Conservation (phyloP, 2,329 filamentous ascomycete genomes). For the Nannizziopsis arthrosporioides region DNA sequence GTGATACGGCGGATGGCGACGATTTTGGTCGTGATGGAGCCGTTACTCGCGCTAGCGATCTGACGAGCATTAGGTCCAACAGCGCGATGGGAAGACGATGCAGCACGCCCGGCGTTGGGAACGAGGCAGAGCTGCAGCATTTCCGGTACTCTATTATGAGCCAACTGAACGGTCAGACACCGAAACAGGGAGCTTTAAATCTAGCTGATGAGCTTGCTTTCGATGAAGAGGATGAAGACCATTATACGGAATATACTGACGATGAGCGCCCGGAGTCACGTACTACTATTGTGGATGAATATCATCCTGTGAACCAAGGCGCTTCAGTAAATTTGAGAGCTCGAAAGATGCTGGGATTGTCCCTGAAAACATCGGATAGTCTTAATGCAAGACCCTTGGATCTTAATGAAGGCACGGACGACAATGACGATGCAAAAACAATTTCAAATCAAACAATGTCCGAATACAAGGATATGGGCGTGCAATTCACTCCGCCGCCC, state of each 20-base stretch:
- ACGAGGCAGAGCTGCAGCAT: conserved; percentile 41
- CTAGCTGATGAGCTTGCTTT: conserved; percentile 86
- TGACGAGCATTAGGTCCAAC: conserved; percentile 60
- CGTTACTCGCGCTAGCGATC: conserved; percentile 49
- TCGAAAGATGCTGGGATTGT: conserved; percentile 36
- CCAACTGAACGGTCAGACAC: conserved; percentile 42
- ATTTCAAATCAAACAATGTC: conserved; percentile 28
- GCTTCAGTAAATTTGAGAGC: conserved; percentile 31
- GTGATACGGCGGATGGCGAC: background rate
- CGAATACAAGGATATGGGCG: conserved; percentile 60
- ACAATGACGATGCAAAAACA: conserved; percentile 36
- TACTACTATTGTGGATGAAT: conserved; percentile 34
- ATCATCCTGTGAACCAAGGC: conserved; percentile 26
- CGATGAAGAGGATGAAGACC: conserved; percentile 57
- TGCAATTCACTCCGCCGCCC: conserved; percentile 72
- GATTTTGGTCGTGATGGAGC: conserved; percentile 16
- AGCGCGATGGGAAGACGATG: conserved; percentile 50
- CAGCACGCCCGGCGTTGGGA: conserved; percentile 43
- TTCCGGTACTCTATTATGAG: conserved; percentile 57
- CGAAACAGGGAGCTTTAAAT: conserved; percentile 56
- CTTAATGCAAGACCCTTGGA: background rate
- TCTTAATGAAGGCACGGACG: conserved; percentile 5
- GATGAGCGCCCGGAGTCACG: conserved; percentile 51
- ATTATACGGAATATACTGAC: conserved; percentile 45
- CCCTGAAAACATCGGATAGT: conserved; percentile 24